phyloP scores from a whole-genome alignment of 2,329 filamentous ascomycete genomes.

The Clarireedia homoeocarpa region DNA sequence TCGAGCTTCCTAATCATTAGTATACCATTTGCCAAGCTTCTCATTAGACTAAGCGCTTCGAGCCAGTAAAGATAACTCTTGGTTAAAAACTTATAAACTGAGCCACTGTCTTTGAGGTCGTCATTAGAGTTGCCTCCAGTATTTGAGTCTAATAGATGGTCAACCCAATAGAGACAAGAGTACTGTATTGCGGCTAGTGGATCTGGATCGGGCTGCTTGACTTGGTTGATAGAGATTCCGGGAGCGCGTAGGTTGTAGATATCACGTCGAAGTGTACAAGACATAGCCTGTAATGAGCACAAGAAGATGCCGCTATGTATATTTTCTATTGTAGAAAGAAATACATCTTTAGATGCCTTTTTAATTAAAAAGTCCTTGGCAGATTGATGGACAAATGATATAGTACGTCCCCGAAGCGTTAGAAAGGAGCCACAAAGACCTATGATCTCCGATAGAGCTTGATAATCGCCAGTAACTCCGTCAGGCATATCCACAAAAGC shows the following conservation, averaged over 20 bases:
- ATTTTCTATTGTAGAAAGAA: background rate
- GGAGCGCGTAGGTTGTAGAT: background rate
- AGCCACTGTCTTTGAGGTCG: background rate
- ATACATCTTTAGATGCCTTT: background rate
- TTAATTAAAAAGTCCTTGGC: background rate
- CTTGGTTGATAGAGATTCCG: no score
- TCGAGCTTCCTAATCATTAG: slow-evolving; percentile 1
- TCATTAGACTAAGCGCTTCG: background rate
- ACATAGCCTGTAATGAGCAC: background rate
- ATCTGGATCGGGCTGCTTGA: no score
- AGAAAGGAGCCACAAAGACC: no score
- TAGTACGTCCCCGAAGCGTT: no score
- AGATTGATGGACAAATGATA: background rate
- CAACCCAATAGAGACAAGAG: no score
- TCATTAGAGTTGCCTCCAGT: background rate
- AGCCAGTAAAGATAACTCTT: background rate
- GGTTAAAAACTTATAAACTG: background rate
- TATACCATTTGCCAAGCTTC: background rate
- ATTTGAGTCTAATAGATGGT: background rate
- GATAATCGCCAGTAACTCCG: background rate
- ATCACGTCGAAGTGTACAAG: background rate
- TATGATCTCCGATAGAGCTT: no score
- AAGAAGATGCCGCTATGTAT: background rate
- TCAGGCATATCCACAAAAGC: background rate
- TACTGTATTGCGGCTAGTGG: no score